A percentile compares a stretch with the other conserved stretches of the same genome.
These are phyloP conservation scores for Trichosporon asahii DNA, from an alignment of 1,284 basidiomycete species.

Conservation along the genomic window DNA sequence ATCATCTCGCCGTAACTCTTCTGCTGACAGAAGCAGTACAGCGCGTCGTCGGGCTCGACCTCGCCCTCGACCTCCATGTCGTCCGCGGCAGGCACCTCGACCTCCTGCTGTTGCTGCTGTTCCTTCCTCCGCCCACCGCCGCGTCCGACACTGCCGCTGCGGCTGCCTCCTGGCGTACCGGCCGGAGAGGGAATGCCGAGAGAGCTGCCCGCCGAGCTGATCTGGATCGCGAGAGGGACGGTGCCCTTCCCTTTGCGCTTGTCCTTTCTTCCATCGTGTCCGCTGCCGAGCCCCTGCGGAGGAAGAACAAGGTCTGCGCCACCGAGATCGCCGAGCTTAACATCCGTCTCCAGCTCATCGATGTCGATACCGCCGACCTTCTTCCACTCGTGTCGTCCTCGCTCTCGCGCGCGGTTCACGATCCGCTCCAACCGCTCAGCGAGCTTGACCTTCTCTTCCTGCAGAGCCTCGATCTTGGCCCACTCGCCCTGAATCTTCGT, in stretches of 20 bases:
- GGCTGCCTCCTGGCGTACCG: background rate
- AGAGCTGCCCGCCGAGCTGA: slow-evolving; percentile 12
- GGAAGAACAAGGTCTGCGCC: slow-evolving; percentile 41
- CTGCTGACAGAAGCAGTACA: slow-evolving; percentile 87
- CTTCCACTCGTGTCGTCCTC: slow-evolving; percentile 46
- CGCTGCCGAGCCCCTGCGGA: slow-evolving; percentile 38
- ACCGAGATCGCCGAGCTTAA: slow-evolving; percentile 35
- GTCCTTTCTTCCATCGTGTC: slow-evolving; percentile 17
- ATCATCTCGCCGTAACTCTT: slow-evolving; percentile 93
- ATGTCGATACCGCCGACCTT: slow-evolving; percentile 48
- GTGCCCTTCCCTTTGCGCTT: slow-evolving; percentile 19
- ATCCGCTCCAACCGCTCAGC: slow-evolving; percentile 48
- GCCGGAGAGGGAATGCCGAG: background rate
- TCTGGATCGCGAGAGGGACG: slow-evolving; percentile 13
- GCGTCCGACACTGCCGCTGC: slow-evolving; percentile 11
- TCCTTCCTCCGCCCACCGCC: slow-evolving; percentile 22
- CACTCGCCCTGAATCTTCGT: slow-evolving; percentile 50
- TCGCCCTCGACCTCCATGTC: slow-evolving; percentile 31
- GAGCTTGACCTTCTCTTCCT: slow-evolving; percentile 49
- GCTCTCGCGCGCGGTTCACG: slow-evolving; percentile 41
- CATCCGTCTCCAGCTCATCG: slow-evolving; percentile 32
- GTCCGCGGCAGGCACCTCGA: slow-evolving; percentile 25
- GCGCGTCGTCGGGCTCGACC: slow-evolving; percentile 53
- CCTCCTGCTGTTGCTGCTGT: slow-evolving; percentile 24
- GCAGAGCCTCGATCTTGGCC: slow-evolving; percentile 44